A percentile compares a stretch with the other conserved stretches of the same genome.
Evolutionary conservation across 208 protist species (phyloP).

Genomic region (Herpetomonas tarakana): DNA sequence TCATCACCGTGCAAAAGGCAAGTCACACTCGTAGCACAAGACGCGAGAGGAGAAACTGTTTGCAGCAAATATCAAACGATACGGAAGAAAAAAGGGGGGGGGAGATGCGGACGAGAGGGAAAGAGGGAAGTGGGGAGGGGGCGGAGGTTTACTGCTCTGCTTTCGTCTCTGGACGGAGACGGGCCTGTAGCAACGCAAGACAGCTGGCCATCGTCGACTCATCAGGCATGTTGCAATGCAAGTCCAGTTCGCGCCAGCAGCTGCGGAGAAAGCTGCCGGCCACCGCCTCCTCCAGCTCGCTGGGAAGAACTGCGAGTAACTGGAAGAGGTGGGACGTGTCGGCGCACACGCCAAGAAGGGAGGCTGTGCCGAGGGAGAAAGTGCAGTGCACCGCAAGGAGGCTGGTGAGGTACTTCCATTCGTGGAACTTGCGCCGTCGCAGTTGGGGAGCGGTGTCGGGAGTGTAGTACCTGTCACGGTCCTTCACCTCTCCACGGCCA

Average conservation of each 20-base stretch:
- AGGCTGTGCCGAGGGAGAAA: slow-evolving; percentile 14
- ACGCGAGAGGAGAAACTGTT: too few relatives aligned
- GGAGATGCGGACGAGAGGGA: too few relatives aligned
- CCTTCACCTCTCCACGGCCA: slow-evolving; percentile 14
- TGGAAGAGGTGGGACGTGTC: slow-evolving; percentile 14
- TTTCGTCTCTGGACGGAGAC: too few relatives aligned
- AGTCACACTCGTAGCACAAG: too few relatives aligned
- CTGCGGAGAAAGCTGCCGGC: slow-evolving; percentile 43
- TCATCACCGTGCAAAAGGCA: too few relatives aligned
- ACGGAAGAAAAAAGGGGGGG: too few relatives aligned
- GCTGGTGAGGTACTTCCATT: slow-evolving; percentile 23
- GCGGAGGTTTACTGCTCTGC: too few relatives aligned
- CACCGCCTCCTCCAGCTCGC: slow-evolving; percentile 54
- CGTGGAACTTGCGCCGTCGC: slow-evolving; percentile 14
- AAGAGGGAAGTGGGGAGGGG: too few relatives aligned
- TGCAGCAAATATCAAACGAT: too few relatives aligned
- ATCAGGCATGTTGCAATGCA: slow-evolving; percentile 35
- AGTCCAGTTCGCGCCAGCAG: slow-evolving; percentile 65
- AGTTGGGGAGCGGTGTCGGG: slow-evolving; percentile 1
- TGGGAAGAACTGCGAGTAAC: slow-evolving; percentile 41
- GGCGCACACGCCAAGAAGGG: slow-evolving; percentile 12
- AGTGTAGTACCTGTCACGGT: slow-evolving; percentile 7
- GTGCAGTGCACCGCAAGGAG: slow-evolving; percentile 28
- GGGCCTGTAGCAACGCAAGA: slow-evolving; percentile 7
- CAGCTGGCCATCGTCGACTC: slow-evolving; percentile 9